Percentiles rank a stretch among this genome's conserved stretches.
phyloP scores from a whole-genome alignment of 2,329 filamentous ascomycete genomes.

The Diaporthe sp. region DNA sequence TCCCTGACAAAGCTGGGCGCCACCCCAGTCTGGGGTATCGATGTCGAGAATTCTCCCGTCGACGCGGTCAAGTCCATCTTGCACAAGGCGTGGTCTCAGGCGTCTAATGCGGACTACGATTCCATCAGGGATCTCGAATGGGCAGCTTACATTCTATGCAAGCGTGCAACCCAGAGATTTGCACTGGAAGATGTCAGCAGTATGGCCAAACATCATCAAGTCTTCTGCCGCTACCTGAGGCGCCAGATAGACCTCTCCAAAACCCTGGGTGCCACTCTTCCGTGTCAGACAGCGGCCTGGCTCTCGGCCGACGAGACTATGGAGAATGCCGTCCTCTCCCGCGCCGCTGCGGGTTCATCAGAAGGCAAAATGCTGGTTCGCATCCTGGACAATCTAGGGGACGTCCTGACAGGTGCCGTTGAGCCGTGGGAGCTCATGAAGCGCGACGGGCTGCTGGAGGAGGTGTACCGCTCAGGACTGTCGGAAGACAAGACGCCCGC shows the following conservation, averaged over 20 bases:
- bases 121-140: conserved; percentile 23
- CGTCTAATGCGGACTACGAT: background rate
- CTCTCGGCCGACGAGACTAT: background rate
- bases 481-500: conserved; percentile 24
- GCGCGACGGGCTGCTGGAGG: conserved; percentile 22
- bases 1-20: conserved; percentile 26
- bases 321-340: background rate
- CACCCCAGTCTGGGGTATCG: conserved; percentile 4
- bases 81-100: background rate
- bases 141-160: conserved; percentile 30
- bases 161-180: background rate
- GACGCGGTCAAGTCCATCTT: background rate
- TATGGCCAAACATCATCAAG: conserved; percentile 17
- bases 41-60: conserved; percentile 10
- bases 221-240: conserved; percentile 18
- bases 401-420: background rate
- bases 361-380: conserved; percentile 17
- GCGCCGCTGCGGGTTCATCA: background rate
- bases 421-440: conserved; percentile 31
- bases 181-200: background rate
- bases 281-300: conserved; percentile 14
- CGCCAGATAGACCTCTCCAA: conserved; percentile 9
- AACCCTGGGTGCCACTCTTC: background rate
- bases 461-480: conserved; percentile 18
- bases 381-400: conserved; percentile 2